Evolutionary conservation across 2,329 filamentous ascomycete species (phyloP).

Genomic region (Cladophialophora yegresii): DNA sequence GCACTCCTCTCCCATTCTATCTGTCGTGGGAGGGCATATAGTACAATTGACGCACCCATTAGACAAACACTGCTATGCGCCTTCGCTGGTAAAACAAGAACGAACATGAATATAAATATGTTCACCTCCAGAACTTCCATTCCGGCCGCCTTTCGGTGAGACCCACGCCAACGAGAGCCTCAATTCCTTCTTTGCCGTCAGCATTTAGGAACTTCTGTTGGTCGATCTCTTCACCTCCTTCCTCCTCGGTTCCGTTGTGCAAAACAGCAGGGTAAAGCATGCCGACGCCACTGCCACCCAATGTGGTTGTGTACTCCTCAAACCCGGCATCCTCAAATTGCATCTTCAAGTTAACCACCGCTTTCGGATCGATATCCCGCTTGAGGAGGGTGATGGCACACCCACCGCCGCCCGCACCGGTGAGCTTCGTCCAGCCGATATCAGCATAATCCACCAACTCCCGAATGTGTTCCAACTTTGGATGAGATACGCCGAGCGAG

Average conservation of each 20-base stretch:
- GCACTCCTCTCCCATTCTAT: background rate
- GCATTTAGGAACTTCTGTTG: conserved; percentile 84
- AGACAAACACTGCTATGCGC: conserved; percentile 20
- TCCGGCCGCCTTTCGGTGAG: conserved; percentile 69
- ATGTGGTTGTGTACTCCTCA: conserved; percentile 79
- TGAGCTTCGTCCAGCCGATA: conserved; percentile 96
- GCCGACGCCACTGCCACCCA: conserved; percentile 91
- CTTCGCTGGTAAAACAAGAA: conserved; percentile 30
- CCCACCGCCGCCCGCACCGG: conserved; percentile 90
- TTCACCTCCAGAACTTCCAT: conserved; percentile 79
- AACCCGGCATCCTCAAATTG: conserved; percentile 73
- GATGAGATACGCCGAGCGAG: conserved; percentile 92
- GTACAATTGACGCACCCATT: conserved; percentile 11
- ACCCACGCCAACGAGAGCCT: conserved; percentile 80
- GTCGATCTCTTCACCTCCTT: conserved; percentile 90
- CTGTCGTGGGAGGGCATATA: conserved; percentile 1
- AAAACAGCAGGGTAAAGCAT: conserved; percentile 91
- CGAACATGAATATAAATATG: background rate
- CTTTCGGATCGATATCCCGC: conserved; percentile 60
- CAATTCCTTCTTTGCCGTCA: conserved; percentile 79
- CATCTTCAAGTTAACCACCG: conserved; percentile 64
- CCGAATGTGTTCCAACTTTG: conserved; percentile 84
- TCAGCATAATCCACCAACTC: conserved; percentile 86
- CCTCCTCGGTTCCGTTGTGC: conserved; percentile 77
- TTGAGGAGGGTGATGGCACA: conserved; percentile 91